Base-by-base conservation (phyloP, 805 yeast species). In the Candida nanaspora region DNA sequence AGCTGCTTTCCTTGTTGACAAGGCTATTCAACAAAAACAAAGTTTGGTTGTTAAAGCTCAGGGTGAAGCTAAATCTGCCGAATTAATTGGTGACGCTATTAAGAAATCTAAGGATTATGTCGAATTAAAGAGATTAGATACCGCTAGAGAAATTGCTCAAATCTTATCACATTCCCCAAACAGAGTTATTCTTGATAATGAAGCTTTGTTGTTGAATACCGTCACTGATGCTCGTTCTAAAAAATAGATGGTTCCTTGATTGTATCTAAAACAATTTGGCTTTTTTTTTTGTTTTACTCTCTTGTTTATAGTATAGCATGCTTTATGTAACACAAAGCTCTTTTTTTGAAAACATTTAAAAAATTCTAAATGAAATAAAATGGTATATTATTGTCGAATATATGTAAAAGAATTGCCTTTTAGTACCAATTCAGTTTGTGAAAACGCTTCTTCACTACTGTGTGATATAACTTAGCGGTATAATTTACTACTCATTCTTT, bases 31-130 rank as follows among this genome's bases (percentile, higher is more conserved):
- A 66, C 98, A 93, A 68, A 93, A 93, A 63, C 98, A 93, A 66
- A 95, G 94, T 60, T 74, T 87, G 70, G 95, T 93, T 48, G 97
- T 93, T 43, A 87, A 84, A 64, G 98, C 98, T 11, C 86, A 87
- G 63, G 98, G 98, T 78, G 98, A 93, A 68, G 98, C 98, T 49
- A 80, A 86, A 61, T 85, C 96, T 40, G 98, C 98, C 27, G 95
- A 89, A 65, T 80, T 93, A 69, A 88, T 93, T 68, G 98, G 98
- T 78, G 98, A 93, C 50, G 98, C 98, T 41, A 91, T 93, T 64
- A 93, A 91, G 72, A 93, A 91, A 66, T 85, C 94, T 20, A 85
- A 76, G 64, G 98, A 91, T 62, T 93, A 93, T 62, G 95, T 93
- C 38, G 98, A 93, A 63, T 77, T 93, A 66, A 93, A 91, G 72